Evolutionary conservation across 2,329 filamentous ascomycete genomes (phyloP).

Genomic region (Coniella vitis): DNA sequence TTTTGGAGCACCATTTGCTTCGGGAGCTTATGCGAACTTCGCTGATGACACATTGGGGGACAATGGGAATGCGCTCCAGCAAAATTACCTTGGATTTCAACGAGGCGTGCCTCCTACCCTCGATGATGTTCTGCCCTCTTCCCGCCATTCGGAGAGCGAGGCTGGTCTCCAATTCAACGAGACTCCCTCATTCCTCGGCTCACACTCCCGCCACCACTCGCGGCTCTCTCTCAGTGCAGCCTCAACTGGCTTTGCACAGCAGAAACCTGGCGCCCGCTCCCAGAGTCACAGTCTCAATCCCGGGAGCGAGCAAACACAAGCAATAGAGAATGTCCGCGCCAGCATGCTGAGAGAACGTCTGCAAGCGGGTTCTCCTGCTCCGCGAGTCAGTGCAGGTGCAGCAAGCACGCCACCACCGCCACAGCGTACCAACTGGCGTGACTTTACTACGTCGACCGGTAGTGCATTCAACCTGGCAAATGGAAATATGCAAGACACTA

Average conservation of each 20-base stretch:
- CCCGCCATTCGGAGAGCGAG: conserved; percentile 13
- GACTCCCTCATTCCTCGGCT: neutral
- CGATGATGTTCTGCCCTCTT: conserved; percentile 9
- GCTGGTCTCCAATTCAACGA: conserved; percentile 3
- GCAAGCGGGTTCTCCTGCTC: conserved; percentile 9
- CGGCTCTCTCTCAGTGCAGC: conserved; percentile 11
- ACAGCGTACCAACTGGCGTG: conserved; percentile 1
- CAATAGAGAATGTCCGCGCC: conserved; percentile 5
- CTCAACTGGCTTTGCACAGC: conserved; percentile 5
- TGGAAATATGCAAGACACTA: conserved; percentile 3
- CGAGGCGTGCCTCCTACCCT: conserved; percentile 3
- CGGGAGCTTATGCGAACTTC: neutral
- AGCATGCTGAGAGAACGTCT: neutral
- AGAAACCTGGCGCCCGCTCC: conserved; percentile 5
- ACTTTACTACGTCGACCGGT: conserved; percentile 8
- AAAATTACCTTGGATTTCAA: conserved; percentile 5
- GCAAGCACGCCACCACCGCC: neutral
- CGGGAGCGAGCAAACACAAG: conserved; percentile 4
- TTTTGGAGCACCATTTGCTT: conserved; percentile 3
- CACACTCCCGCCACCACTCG: conserved; percentile 11
- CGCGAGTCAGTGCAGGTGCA: conserved; percentile 5
- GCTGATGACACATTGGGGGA: neutral
- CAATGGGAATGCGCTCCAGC: conserved; percentile 8
- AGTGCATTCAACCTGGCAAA: neutral
- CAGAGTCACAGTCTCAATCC: conserved; percentile 14